Conservation (phyloP, 352 stramenopile genomes). For the Globisporangium radiosum region DNA sequence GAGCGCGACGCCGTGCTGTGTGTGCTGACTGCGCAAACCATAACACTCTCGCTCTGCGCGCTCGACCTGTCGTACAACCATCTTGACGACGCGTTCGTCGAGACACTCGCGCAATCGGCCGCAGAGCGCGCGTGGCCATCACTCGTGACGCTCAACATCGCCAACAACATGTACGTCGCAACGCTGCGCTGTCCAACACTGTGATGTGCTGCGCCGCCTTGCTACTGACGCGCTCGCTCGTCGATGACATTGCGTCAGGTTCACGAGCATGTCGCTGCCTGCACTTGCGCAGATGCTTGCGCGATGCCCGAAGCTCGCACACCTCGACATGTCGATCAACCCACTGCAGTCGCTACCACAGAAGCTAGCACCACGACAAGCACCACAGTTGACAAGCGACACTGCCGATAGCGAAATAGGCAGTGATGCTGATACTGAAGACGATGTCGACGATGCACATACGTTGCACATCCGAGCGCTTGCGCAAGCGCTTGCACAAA, state of each 20-base stretch:
- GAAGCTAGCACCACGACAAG: too few species aligned
- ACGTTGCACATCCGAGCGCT: constrained; percentile 1
- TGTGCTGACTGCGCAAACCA: neutral
- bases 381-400: too few species aligned
- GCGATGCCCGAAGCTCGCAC: constrained; percentile 20
- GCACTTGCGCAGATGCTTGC: constrained; percentile 20
- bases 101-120: neutral
- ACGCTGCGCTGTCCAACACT: neutral
- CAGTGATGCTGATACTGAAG: neutral
- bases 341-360: constrained; percentile 1
- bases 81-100: constrained; percentile 34
- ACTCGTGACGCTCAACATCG: constrained; percentile 31
- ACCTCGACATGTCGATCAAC: constrained; percentile 56
- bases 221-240: neutral
- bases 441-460: neutral
- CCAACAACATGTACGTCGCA: constrained; percentile 38
- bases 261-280: constrained; percentile 19
- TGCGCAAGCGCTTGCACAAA: constrained; percentile 1
- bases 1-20: neutral
- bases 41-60: constrained; percentile 6
- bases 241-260: constrained; percentile 14
- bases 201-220: neutral
- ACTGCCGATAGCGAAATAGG: too few species aligned
- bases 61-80: constrained; percentile 57
- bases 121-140: constrained; percentile 11